Evolutionary conservation across 495 filamentous ascomycete species (phyloP).

Genomic region (Aspergillus taichungensis): DNA sequence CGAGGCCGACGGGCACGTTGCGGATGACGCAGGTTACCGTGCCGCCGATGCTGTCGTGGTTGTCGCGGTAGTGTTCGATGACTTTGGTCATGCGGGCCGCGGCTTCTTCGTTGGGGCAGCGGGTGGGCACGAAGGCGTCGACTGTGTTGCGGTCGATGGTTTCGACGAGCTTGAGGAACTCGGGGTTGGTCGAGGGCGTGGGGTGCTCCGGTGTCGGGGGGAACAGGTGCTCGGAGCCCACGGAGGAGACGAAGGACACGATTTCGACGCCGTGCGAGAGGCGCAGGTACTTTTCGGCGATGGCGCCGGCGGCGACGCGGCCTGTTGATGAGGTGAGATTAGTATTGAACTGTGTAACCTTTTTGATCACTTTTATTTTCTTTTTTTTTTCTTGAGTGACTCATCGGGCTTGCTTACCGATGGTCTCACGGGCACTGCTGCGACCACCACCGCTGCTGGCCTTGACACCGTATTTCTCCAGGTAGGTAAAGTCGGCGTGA

Average conservation of each 20-base stretch:
- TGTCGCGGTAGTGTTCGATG: constrained; percentile 74
- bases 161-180: constrained; percentile 68
- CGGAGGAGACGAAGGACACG: constrained; percentile 79
- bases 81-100: constrained; percentile 65
- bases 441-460: constrained; percentile 87
- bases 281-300: constrained; percentile 87
- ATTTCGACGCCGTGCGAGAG: constrained; percentile 81
- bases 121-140: constrained; percentile 73
- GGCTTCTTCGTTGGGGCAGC: constrained; percentile 65
- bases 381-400: background rate
- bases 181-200: constrained; percentile 67
- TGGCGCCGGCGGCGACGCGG: constrained; percentile 87
- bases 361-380: constrained; percentile 7
- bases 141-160: constrained; percentile 69
- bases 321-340: constrained; percentile 28
- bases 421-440: constrained; percentile 89
- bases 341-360: background rate
- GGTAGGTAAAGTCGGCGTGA: constrained; percentile 95
- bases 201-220: constrained; percentile 70
- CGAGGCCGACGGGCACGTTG: constrained; percentile 78
- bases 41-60: constrained; percentile 83
- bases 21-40: constrained; percentile 95
- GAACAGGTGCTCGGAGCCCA: constrained; percentile 76
- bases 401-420: constrained; percentile 42
- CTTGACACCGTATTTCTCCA: constrained; percentile 95